Evolutionary conservation across 179 eudicot species (phyloP).

Genomic region (Spergularia azorica): DNA sequence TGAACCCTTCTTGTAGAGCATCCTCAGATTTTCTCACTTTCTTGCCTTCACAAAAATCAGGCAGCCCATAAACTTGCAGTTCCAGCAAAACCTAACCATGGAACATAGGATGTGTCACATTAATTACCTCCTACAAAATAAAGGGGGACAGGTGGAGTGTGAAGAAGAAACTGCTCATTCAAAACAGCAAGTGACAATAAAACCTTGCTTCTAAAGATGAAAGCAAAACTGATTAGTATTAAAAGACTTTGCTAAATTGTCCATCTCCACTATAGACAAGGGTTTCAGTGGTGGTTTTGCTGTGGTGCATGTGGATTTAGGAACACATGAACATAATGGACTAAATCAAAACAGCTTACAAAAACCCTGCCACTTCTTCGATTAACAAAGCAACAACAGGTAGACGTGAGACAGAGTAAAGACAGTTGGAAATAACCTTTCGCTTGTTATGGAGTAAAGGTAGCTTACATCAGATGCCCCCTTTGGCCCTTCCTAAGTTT

Average conservation of each 20-base stretch:
- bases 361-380: background rate
- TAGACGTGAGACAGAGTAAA: background rate
- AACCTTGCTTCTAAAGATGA: background rate
- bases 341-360: background rate
- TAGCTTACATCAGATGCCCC: background rate
- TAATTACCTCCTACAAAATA: background rate
- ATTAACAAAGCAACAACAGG: background rate
- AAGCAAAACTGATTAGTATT: background rate
- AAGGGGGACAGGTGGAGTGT: too few relatives aligned
- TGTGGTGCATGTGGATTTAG: too few relatives aligned
- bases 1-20: conserved; percentile 31
- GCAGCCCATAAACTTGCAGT: conserved; percentile 60
- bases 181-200: conserved; percentile 4
- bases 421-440: background rate
- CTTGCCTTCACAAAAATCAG: conserved; percentile 26
- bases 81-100: conserved; percentile 54
- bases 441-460: background rate
- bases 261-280: background rate
- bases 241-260: background rate
- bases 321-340: background rate
- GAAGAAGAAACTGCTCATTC: background rate
- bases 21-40: conserved; percentile 28
- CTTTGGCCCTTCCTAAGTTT: background rate
- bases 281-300: background rate
- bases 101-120: background rate